Evolutionary conservation across 2,329 filamentous ascomycete species (phyloP), one percentile per base, ranked within the genome.

Genomic region (Aspergillus transmontanensis): DNA sequence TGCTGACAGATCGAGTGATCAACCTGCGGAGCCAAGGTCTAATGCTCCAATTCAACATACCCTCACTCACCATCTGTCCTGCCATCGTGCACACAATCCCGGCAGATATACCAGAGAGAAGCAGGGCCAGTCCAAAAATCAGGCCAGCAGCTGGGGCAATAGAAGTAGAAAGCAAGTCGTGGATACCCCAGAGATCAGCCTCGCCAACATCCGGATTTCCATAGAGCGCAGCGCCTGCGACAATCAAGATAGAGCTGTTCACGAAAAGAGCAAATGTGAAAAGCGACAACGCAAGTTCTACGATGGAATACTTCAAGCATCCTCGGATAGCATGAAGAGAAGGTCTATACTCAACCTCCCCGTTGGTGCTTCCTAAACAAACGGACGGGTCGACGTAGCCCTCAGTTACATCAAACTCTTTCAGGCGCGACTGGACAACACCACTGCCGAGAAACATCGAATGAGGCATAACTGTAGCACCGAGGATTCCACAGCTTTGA

Each of bases 31-130:
- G 72, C 93, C 93, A 96, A 0, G 93, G 93, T 64, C 84, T 83
- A 36, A 94, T 78, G 6, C 80, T 87, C 90, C 92, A 93, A 54
- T 87, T 87, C 51, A 96, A 76, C 64, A 93, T 91, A 7, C 93
- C 93, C 75, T 96, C 93, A 66, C 88, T 89, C 26, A 96, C 90
- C 89, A 96, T 95, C 76, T 96, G 93, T 0, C 93, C 93, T 0
- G 93, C 87, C 69, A 96, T 95, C 1, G 93, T 96, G 79, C 93
- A 96, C 2, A 96, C 90, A 41, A 96, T 92, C 6, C 93, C 93
- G 0, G 93, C 93, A 0, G 89, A 92, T 14, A 92, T 85, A 10
- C 93, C 93, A 0, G 90, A 94, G 0, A 96, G 85, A 0, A 96
- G 84, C 1, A 96, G 81, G 0, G 93, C 92, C 2, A 96, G 82